These are phyloP conservation scores for Mallotus repandus DNA, from an alignment of 441 rosid species.

Conservation along the genomic window DNA sequence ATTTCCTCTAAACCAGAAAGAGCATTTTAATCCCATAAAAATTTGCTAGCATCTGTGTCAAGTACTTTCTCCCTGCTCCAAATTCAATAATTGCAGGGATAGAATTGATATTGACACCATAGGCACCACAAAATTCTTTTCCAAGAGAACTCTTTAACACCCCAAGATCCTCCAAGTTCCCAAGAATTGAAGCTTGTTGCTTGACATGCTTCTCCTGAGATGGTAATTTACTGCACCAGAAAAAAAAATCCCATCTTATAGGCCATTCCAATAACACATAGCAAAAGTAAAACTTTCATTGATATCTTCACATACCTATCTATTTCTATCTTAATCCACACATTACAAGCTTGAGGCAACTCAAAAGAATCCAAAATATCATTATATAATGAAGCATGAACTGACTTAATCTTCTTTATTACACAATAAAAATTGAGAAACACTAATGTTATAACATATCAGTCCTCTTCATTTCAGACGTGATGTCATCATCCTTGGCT, in stretches of 20 bases:
- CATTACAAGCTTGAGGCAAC: slow-evolving; percentile 69
- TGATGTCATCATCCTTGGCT: slow-evolving; percentile 43
- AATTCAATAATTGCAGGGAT: slow-evolving; percentile 78
- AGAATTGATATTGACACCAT: slow-evolving; percentile 18
- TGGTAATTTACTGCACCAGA: slow-evolving; percentile 59
- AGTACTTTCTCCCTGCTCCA: slow-evolving; percentile 97
- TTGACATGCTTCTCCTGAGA: slow-evolving; percentile 89
- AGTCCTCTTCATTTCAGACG: slow-evolving; percentile 81
- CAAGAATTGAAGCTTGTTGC: slow-evolving; percentile 87
- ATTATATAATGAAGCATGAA: slow-evolving; percentile 50
- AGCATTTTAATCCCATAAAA: slow-evolving; percentile 72
- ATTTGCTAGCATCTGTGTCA: slow-evolving; percentile 89
- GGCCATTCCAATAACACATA: slow-evolving; percentile 9
- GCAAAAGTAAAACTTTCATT: slow-evolving; percentile 13
- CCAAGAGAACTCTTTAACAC: slow-evolving; percentile 41
- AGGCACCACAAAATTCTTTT: slow-evolving; percentile 9
- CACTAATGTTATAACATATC: slow-evolving; percentile 54
- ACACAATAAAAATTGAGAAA: slow-evolving; percentile 42
- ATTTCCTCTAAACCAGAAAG: slow-evolving; percentile 80
- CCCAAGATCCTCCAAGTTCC: slow-evolving; percentile 78
- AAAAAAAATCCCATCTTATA: too few relatives aligned
- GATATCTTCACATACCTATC: slow-evolving; percentile 48
- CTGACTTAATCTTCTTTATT: slow-evolving; percentile 47
- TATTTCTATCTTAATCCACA: slow-evolving; percentile 75
- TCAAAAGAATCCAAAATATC: slow-evolving; percentile 61